Evolutionary conservation across 2,329 filamentous ascomycete genomes (phyloP).

Genomic region (Nemania sp.): DNA sequence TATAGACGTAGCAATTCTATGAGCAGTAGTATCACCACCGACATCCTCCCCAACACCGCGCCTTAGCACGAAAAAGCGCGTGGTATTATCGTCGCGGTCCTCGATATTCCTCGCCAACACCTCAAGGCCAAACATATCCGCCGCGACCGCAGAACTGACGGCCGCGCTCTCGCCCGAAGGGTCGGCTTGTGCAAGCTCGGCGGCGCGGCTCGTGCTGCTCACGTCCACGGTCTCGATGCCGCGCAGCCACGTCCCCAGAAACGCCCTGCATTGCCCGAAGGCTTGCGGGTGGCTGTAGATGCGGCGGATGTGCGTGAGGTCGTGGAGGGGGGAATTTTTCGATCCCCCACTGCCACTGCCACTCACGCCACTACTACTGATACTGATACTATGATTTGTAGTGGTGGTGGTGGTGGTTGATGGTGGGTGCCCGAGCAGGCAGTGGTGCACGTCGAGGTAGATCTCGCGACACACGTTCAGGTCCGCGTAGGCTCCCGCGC

Average conservation of each 20-base stretch:
- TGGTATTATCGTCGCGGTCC: slow-evolving; percentile 76
- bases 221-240: slow-evolving; percentile 81
- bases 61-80: slow-evolving; percentile 72
- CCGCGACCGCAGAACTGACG: slow-evolving; percentile 76
- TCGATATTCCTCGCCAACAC: slow-evolving; percentile 72
- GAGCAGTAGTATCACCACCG: background rate
- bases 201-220: slow-evolving; percentile 79
- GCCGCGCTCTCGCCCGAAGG: slow-evolving; percentile 65
- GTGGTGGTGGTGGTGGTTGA: slow-evolving; percentile 3
- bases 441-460: slow-evolving; percentile 88
- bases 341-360: no score
- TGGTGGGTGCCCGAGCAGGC: slow-evolving; percentile 64
- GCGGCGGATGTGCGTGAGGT: slow-evolving; percentile 67
- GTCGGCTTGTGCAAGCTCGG: slow-evolving; percentile 70
- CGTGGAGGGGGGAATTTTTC: slow-evolving; percentile 50
- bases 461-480: slow-evolving; percentile 80
- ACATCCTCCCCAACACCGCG: slow-evolving; percentile 18
- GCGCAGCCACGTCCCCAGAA: slow-evolving; percentile 71
- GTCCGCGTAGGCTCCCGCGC: slow-evolving; percentile 63
- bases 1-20: no score
- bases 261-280: slow-evolving; percentile 84
- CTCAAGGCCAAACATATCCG: slow-evolving; percentile 66
- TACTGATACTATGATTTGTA: background rate
- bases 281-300: slow-evolving; percentile 95
- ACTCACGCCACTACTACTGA: slow-evolving; percentile 29